Evolutionary conservation across 2,329 filamentous ascomycete species (phyloP), one percentile per base, ranked within the genome.

Genomic region (Botrytis hyacinthi): DNA sequence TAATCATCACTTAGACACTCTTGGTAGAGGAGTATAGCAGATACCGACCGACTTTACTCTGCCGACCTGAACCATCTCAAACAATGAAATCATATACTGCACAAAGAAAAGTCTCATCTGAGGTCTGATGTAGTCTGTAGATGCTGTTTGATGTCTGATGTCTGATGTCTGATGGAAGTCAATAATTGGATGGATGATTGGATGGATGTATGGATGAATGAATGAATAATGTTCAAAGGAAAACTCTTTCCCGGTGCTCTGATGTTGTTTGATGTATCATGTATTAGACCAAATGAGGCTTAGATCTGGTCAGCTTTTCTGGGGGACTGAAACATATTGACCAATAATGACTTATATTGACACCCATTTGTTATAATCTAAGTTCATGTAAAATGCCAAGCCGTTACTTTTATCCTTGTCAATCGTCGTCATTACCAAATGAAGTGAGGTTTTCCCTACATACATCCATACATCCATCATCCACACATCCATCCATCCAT

Each of bases 391-490:
- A 1, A 14, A 29, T 59, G 67, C 67, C 54, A 70, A 70, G 67
- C 37, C 20, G 16, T 59, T 29, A 6, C 8, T 22, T 0, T n/a
- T 18, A n/a, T 32, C 57, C 54, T 46, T 35, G 60, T 62, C 22
- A 37, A 68, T 63, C 14, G 37, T 71, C 69, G 26, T 71, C 46
- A 57, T 71, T 66, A 22, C 70, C 60, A 54, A 66, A 66, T 71
- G 42, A 26, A 54, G 60, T 65, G 37, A 54, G 44, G 14, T 66
- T 71, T 71, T 71, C 70, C 70, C 44, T 65, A 51, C 29, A 22
- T 37, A 12, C 20, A n/a, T 51, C 22, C 46, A 26, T 48, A 0
- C 46, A 48, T 48, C 20, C 46, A 26, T n/a, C n/a, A n/a, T n/a
- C n/a, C n/a, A n/a, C n/a, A 51, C 29, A 22, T 37, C 6, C 20